These are phyloP conservation scores for Trypethelium eluteriae DNA, from an alignment of 495 filamentous ascomycete species.

Conservation along the genomic window DNA sequence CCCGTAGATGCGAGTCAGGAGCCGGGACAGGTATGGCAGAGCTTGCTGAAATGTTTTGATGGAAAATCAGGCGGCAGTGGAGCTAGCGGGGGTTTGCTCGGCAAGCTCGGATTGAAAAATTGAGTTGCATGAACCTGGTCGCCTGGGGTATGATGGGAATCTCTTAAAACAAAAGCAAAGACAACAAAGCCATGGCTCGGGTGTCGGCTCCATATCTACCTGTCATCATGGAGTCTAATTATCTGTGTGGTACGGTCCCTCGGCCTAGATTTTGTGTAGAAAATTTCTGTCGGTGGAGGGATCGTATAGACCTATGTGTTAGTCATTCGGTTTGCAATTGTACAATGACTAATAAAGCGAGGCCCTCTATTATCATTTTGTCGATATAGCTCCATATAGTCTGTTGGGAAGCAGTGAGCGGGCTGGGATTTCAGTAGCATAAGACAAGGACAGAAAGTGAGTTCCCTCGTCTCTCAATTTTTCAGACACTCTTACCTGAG, in stretches of 20 bases:
- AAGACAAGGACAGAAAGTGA: no score
- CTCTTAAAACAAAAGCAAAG: no score
- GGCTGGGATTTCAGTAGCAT: no score
- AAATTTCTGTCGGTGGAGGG: neutral
- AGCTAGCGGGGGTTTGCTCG: constrained; percentile 35
- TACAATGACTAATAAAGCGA: neutral
- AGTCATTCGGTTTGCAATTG: neutral
- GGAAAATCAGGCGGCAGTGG: constrained; percentile 43
- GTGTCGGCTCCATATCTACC: no score
- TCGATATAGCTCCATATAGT: no score
- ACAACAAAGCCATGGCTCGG: no score
- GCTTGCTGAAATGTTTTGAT: constrained; percentile 76
- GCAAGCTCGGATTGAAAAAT: constrained; percentile 42
- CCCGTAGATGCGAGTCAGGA: constrained; percentile 94
- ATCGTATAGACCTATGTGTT: neutral
- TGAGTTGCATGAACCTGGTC: constrained; percentile 16
- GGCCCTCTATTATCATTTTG: neutral
- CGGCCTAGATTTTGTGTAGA: neutral
- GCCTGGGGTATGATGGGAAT: neutral
- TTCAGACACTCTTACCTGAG: no score
- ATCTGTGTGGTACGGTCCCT: neutral
- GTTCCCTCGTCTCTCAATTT: no score
- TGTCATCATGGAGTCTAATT: no score
- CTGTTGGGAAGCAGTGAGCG: no score
- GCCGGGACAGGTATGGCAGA: constrained; percentile 92